Evolutionary conservation across 495 filamentous ascomycete genomes (phyloP), one percentile per base, ranked within the genome.

Genomic region (Immersiella caudata): DNA sequence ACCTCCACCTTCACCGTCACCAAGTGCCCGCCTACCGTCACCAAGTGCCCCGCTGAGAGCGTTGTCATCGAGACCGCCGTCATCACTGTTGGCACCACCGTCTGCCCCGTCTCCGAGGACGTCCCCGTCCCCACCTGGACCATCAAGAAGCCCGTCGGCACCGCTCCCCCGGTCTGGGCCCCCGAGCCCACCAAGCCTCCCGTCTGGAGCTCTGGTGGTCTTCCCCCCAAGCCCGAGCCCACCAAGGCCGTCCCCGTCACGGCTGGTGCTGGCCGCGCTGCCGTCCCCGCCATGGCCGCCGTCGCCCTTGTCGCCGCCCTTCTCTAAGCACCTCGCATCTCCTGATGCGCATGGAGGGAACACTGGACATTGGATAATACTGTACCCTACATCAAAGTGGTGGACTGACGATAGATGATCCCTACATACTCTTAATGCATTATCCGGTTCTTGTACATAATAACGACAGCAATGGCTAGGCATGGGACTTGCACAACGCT

Each of bases 81-180:
- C 16, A 80, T 87, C 70, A 75, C 85, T 5, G 65, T 88, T 63
- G 86, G 83, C 40, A 89, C 87, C 27, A 89, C 87, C 36, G 74
- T 88, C 59, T 85, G 83, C 71, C 85, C 88, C 29, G 85, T 86
- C 52, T 76, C 80, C 14, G 76, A 77, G 27, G 46, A 63, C 57
- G n/a, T 21, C 46, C 63, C 24, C 26, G 7, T 35, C 11, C 22
- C 62, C 5, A 40, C 60, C 33, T 33, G 36, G 21, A 50, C 26
- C 64, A 26, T 40, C 65, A 35, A 50, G 54, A 46, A 46, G 40
- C 40, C 40, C 40, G 9, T 14, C 40, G 16, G 9, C 54, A 52
- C 25, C 60, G 51, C 12, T 21, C 59, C 51, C 66, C 25, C 20
- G 25, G 36, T 20, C 22, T 50, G 21, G n/a, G 11, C 24, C 59